These are phyloP conservation scores for Phytopythium chamaehyphon DNA, from an alignment of 352 stramenopile genomes.

Conservation along the genomic window DNA sequence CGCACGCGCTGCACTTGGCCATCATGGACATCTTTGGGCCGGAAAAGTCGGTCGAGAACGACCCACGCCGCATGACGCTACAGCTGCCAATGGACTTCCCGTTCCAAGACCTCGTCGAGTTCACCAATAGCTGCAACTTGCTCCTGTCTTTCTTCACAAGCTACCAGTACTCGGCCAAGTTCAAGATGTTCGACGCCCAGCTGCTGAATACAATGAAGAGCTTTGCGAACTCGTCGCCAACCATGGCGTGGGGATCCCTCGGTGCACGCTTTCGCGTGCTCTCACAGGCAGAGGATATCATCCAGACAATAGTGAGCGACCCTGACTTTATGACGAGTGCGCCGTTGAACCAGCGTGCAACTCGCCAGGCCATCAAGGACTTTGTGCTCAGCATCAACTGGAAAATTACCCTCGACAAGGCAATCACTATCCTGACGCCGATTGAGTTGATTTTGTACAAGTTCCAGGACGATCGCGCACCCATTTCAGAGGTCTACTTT, in stretches of 20 bases:
- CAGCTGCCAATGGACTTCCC: slow-evolving; percentile 71
- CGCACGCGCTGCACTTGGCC: slow-evolving; percentile 67
- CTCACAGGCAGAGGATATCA: slow-evolving; percentile 57
- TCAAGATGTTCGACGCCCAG: slow-evolving; percentile 72
- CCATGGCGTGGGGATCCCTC: slow-evolving; percentile 67
- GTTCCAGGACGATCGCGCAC: slow-evolving; percentile 75
- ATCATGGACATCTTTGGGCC: slow-evolving; percentile 84
- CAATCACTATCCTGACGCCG: slow-evolving; percentile 69
- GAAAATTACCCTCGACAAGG: slow-evolving; percentile 79
- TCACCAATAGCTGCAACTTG: slow-evolving; percentile 73
- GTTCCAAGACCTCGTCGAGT: slow-evolving; percentile 74
- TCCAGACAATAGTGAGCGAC: slow-evolving; percentile 74
- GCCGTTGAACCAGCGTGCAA: slow-evolving; percentile 43
- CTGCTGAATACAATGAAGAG: slow-evolving; percentile 74
- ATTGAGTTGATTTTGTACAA: slow-evolving; percentile 83
- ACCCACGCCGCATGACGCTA: slow-evolving; percentile 58
- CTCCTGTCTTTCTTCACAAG: slow-evolving; percentile 78
- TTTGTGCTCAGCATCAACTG: slow-evolving; percentile 72
- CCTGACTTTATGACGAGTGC: slow-evolving; percentile 46
- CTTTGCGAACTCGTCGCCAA: slow-evolving; percentile 55
- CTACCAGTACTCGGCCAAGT: slow-evolving; percentile 72
- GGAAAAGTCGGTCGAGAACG: slow-evolving; percentile 64
- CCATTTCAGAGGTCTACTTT: slow-evolving; percentile 83
- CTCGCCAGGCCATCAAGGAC: slow-evolving; percentile 62
- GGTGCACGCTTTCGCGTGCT: slow-evolving; percentile 65